A percentile compares a stretch with the other conserved stretches of the same genome.
These are phyloP conservation scores for Tricholoma sp. DNA, from an alignment of 768 basidiomycete species.

Conservation along the genomic window DNA sequence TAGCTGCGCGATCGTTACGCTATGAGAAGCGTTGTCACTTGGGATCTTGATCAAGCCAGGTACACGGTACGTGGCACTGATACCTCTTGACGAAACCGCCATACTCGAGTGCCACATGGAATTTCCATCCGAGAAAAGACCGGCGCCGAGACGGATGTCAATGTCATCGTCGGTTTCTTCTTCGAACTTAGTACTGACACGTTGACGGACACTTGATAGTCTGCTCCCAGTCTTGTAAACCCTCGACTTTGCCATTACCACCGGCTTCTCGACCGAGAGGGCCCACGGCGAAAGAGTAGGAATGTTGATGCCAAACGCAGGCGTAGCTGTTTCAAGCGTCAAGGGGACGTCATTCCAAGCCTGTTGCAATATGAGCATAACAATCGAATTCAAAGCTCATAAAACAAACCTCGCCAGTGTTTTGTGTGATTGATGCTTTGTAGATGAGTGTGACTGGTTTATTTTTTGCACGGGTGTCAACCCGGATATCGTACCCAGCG, in stretches of 20 bases:
- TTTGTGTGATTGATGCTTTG: constrained; percentile 34
- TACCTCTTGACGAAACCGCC: constrained; percentile 29
- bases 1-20: constrained; percentile 35
- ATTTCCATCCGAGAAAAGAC: background rate
- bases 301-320: constrained; percentile 29
- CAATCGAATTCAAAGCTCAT: background rate
- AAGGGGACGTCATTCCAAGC: constrained; percentile 34
- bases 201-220: background rate
- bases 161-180: background rate
- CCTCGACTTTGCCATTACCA: background rate
- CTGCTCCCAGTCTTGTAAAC: background rate
- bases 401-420: constrained; percentile 31
- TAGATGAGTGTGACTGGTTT: constrained; percentile 29
- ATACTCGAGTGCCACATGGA: constrained; percentile 12
- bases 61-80: constrained; percentile 36
- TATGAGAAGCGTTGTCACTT: constrained; percentile 34
- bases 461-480: constrained; percentile 29
- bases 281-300: constrained; percentile 30
- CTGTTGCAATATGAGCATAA: constrained; percentile 11
- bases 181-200: background rate
- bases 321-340: constrained; percentile 33
- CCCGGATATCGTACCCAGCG: constrained; percentile 34
- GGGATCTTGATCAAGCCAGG: constrained; percentile 39
- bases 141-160: too few relatives aligned
- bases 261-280: constrained; percentile 3